Evolutionary conservation across 768 basidiomycete genomes (phyloP).

Genomic region (Lactarius hengduanensis): DNA sequence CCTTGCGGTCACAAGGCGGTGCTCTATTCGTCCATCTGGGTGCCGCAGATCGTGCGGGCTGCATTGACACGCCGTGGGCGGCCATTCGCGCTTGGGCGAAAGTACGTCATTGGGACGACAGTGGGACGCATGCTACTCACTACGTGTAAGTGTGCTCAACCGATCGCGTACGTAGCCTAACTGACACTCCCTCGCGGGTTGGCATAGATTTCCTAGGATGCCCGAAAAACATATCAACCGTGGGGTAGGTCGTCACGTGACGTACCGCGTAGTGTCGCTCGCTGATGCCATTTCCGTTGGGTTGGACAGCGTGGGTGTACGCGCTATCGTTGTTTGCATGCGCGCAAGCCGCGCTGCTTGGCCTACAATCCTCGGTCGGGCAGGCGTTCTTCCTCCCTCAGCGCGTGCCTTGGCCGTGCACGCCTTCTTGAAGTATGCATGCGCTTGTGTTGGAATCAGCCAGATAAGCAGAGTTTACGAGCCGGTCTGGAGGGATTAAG

Average conservation of each 20-base stretch:
- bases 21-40: conserved; percentile 81
- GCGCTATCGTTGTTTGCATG: conserved; percentile 57
- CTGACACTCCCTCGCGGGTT: background rate
- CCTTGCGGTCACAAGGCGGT: conserved; percentile 52
- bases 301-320: conserved; percentile 61
- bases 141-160: conserved; percentile 56
- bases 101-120: conserved; percentile 78
- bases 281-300: background rate
- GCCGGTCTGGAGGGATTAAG: no score
- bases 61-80: conserved; percentile 46
- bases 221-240: conserved; percentile 74
- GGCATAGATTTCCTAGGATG: conserved; percentile 74
- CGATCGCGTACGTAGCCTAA: background rate
- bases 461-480: no score
- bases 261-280: conserved; percentile 35
- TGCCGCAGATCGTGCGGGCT: conserved; percentile 79
- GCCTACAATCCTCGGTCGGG: conserved; percentile 74
- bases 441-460: no score
- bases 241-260: conserved; percentile 48
- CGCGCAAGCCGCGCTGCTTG: conserved; percentile 58
- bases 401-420: no score
- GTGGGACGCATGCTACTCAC: conserved; percentile 66
- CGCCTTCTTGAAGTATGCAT: no score
- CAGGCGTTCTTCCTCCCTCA: conserved; percentile 73
- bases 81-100: conserved; percentile 54